These are phyloP conservation scores for Ciborinia camelliae DNA, from an alignment of 2,329 filamentous ascomycete genomes.

Conservation along the genomic window DNA sequence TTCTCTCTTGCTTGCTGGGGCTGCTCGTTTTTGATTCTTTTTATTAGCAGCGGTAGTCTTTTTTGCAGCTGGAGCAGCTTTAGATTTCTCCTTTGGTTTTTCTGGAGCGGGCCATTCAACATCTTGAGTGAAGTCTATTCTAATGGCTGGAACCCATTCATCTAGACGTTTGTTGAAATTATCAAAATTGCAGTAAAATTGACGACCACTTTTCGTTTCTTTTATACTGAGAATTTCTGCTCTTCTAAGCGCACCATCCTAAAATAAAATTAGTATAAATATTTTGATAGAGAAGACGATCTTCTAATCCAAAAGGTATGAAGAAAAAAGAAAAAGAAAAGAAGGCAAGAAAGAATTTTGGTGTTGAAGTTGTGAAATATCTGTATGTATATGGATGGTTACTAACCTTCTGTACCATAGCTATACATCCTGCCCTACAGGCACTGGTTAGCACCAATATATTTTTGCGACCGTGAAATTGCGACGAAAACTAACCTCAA, in stretches of 20 bases:
- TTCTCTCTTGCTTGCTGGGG: slow-evolving; percentile 33
- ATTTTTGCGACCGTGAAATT: slow-evolving; percentile 14
- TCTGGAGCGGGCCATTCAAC: slow-evolving; percentile 93
- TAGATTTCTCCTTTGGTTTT: slow-evolving; percentile 74
- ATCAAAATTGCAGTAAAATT: slow-evolving; percentile 38
- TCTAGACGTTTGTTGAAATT: slow-evolving; percentile 38
- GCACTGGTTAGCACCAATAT: slow-evolving; percentile 22
- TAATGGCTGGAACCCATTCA: slow-evolving; percentile 82
- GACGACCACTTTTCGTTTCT: slow-evolving; percentile 77
- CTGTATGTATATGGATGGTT: background rate
- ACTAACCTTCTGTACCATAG: slow-evolving; percentile 39
- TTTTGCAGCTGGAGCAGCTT: slow-evolving; percentile 50
- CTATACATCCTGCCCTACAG: slow-evolving; percentile 37
- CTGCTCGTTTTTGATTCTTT: slow-evolving; percentile 43
- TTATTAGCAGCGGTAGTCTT: slow-evolving; percentile 39
- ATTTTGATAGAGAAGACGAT: slow-evolving; percentile 19
- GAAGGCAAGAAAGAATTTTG: background rate
- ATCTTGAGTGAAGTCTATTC: slow-evolving; percentile 83
- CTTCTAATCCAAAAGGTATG: background rate
- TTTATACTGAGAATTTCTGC: slow-evolving; percentile 96
- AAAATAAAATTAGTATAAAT: slow-evolving; percentile 26
- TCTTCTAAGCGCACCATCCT: slow-evolving; percentile 82
- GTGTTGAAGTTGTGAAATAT: background rate
- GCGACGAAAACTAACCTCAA: slow-evolving; percentile 60
- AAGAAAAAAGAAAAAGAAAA: background rate